phyloP scores from a whole-genome alignment of 139 green algal species.

The Chlorella vulgaris region DNA sequence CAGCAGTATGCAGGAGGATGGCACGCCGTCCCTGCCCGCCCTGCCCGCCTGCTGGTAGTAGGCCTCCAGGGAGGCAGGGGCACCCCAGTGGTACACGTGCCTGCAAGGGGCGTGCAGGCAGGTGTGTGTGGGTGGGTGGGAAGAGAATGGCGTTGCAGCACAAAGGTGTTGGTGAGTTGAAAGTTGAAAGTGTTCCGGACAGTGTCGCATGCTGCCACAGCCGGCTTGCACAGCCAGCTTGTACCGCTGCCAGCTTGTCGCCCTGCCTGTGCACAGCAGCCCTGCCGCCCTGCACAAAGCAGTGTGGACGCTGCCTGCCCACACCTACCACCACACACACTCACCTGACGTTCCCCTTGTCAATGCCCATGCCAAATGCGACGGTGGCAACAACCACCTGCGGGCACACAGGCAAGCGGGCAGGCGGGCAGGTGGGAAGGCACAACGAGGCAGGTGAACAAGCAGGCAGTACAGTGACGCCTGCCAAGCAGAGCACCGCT shows the following conservation, averaged over 20 bases:
- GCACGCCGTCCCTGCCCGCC: constrained; percentile 59
- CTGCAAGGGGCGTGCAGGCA: neutral
- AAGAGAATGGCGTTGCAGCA: neutral
- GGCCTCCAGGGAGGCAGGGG: constrained; percentile 46
- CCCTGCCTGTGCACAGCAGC: neutral
- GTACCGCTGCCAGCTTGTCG: too few species aligned
- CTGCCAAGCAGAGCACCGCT: too few species aligned
- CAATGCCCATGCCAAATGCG: constrained; percentile 52
- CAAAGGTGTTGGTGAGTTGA: too few species aligned
- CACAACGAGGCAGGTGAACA: neutral
- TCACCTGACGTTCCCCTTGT: constrained; percentile 23
- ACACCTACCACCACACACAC: neutral
- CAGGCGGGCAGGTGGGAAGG: neutral
- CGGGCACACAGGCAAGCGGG: neutral
- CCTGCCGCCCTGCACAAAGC: too few species aligned
- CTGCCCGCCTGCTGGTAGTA: constrained; percentile 64
- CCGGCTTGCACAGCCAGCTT: too few species aligned
- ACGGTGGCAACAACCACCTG: constrained; percentile 41
- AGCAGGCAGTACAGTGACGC: too few species aligned
- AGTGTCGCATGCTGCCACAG: too few species aligned
- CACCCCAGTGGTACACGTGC: constrained; percentile 43
- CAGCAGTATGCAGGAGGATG: constrained; percentile 51
- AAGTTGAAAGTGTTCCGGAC: too few species aligned
- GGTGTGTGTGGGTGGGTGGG: neutral
- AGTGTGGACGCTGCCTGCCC: too few species aligned